Conservation (phyloP, 192 early-diverging fungal species). For the Backusella sp. region DNA sequence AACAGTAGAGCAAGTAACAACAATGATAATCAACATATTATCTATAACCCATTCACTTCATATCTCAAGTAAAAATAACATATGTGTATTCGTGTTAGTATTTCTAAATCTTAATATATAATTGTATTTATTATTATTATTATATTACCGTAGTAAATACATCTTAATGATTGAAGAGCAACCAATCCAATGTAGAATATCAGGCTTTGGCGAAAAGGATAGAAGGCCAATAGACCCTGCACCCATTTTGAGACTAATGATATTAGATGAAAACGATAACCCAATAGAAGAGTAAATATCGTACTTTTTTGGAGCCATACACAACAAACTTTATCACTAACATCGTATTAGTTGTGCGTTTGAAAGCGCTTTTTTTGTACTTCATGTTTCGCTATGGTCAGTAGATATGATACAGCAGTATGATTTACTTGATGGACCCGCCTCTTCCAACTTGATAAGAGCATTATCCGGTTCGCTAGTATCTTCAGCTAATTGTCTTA, state of each 20-base stretch:
- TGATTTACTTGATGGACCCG: conserved; percentile 41
- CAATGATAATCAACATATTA: not conserved
- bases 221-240: conserved; percentile 76
- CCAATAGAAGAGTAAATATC: conserved; percentile 47
- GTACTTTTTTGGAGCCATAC: not conserved
- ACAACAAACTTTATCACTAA: not conserved
- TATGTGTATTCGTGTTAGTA: not conserved
- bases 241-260: conserved; percentile 68
- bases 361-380: conserved; percentile 47
- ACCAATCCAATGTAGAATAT: conserved; percentile 75
- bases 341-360: not conserved
- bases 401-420: conserved; percentile 53
- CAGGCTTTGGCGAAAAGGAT: conserved; percentile 81
- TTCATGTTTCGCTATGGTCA: conserved; percentile 63
- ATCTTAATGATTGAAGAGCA: conserved; percentile 66
- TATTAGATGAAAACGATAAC: conserved; percentile 52
- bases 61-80: not conserved
- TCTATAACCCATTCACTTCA: conserved; percentile 5
- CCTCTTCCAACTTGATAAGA: conserved; percentile 53
- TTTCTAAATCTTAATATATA: not conserved
- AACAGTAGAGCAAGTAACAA: not conserved
- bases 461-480: conserved; percentile 61
- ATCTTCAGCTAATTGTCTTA: conserved; percentile 54
- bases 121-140: not conserved
- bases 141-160: conserved; percentile 46